Conservation (phyloP, 208 protist species). For the Acanthamoeba royreba region DNA sequence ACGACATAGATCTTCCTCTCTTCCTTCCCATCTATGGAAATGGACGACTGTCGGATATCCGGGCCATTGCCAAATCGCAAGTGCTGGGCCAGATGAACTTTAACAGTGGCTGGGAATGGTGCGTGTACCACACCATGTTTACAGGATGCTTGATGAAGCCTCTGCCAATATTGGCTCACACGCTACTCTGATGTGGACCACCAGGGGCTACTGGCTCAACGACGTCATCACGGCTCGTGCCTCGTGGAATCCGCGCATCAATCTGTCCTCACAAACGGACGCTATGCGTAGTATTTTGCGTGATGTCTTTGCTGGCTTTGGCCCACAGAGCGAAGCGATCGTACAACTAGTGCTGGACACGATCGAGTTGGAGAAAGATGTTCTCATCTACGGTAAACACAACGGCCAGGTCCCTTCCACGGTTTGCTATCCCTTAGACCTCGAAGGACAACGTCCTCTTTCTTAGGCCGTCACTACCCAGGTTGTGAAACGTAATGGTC, state of each 20-base stretch:
- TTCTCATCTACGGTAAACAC: constrained; percentile 2
- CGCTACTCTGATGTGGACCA: too few species aligned
- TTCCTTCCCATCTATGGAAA: constrained; percentile 46
- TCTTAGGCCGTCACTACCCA: not conserved
- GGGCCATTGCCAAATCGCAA: not conserved
- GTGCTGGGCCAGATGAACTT: constrained; percentile 51
- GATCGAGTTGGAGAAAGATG: not conserved
- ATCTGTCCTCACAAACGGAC: not conserved
- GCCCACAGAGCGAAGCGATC: not conserved
- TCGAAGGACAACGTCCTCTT: not conserved
- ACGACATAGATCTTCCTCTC: constrained; percentile 55
- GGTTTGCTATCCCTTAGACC: not conserved
- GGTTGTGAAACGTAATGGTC: constrained; percentile 36
- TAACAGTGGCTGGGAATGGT: constrained; percentile 51
- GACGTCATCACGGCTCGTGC: not conserved
- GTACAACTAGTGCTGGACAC: not conserved
- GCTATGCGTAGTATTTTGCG: not conserved
- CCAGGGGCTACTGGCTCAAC: constrained; percentile 48
- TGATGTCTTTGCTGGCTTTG: not conserved
- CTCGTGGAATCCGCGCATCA: constrained; percentile 14
- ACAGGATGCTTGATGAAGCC: too few species aligned
- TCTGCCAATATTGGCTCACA: too few species aligned
- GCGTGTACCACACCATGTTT: not conserved
- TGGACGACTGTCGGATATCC: constrained; percentile 34
- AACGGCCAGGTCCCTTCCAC: not conserved